Conservation (phyloP, 768 basidiomycete species). For the Leccinum pellstonianum region DNA sequence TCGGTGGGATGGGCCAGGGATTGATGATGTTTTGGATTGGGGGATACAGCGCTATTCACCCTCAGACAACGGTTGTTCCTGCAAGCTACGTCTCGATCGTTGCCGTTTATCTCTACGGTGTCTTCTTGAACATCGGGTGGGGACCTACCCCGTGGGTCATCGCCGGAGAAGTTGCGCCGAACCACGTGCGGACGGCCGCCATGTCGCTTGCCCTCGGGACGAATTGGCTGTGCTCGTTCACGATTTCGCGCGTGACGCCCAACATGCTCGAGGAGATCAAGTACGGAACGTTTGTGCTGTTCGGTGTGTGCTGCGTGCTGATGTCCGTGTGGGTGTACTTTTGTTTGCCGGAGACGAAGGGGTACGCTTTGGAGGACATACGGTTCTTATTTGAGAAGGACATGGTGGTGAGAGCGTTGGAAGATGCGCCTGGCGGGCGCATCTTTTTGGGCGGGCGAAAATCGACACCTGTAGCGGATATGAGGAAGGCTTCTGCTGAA, state of each 20-base stretch:
- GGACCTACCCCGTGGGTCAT: constrained; percentile 33
- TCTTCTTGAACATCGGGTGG: constrained; percentile 37
- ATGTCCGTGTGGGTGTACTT: constrained; percentile 38
- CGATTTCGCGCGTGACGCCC: constrained; percentile 38
- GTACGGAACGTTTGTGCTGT: constrained; percentile 36
- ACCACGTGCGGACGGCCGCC: constrained; percentile 37
- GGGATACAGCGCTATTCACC: constrained; percentile 36
- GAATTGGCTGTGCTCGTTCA: constrained; percentile 40
- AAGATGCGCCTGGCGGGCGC: constrained; percentile 37
- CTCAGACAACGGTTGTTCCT: constrained; percentile 26
- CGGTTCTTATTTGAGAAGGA: constrained; percentile 31
- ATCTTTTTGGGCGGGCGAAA: constrained; percentile 25
- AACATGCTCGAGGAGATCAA: constrained; percentile 35
- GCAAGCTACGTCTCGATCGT: constrained; percentile 39
- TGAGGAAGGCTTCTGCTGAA: constrained; percentile 13
- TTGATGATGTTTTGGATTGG: constrained; percentile 39
- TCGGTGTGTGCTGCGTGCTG: constrained; percentile 32
- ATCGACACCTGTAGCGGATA: constrained; percentile 4
- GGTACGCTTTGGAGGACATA: constrained; percentile 40
- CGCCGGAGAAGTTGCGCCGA: constrained; percentile 38
- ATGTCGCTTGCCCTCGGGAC: constrained; percentile 33
- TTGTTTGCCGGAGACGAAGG: constrained; percentile 41
- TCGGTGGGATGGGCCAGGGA: constrained; percentile 50
- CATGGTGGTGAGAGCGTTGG: constrained; percentile 30
- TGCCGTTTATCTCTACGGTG: constrained; percentile 38